Evolutionary conservation across 2,329 filamentous ascomycete species (phyloP), one percentile per base, ranked within the genome.

Genomic region (Exophiala sp.): DNA sequence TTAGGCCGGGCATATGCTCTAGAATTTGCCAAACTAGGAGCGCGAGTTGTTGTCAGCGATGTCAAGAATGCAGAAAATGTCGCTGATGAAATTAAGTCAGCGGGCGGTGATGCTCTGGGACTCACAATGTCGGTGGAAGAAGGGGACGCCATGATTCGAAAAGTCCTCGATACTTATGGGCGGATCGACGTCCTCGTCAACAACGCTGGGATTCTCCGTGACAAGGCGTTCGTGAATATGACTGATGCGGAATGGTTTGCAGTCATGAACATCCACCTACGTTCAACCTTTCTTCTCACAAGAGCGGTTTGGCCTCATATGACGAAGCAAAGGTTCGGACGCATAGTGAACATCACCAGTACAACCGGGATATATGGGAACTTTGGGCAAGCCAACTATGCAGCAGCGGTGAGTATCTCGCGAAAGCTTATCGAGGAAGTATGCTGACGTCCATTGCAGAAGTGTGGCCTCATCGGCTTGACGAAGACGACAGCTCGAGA

Each of bases 201-300:
- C 84, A 97, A 99, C 68, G 94, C 94, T 51, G 94, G 94, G 68
- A 97, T 97, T 65, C 83, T 99, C 50, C 86, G 92, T 46, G 94
- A 97, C 79, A 97, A 96, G 83, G 91, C 94, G 36, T 97, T 99
- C 73, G 81, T 81, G 72, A 97, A 97, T 79, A 96, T 97, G 92
- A 89, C 91, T 57, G 94, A 99, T 69, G 86, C 84, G 68, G 81
- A 91, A 67, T 99, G 92, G 91, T 85, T 96, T 66, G 83, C 89
- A 50, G 91, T 99, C 65, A 75, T 96, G 75, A 88, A 91, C 65
- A 90, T 97, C 51, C 94, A 99, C 72, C 82, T 96, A 39, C 84
- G 89, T 64, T 91, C 91, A 63, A 97, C 94, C 56, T 97, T 95
- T 78, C 95, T 95, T 78, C 84, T 92, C 62, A 92, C 91, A 68